Conservation (phyloP, 2,329 filamentous ascomycete genomes). For the Emmonsia crescens region DNA sequence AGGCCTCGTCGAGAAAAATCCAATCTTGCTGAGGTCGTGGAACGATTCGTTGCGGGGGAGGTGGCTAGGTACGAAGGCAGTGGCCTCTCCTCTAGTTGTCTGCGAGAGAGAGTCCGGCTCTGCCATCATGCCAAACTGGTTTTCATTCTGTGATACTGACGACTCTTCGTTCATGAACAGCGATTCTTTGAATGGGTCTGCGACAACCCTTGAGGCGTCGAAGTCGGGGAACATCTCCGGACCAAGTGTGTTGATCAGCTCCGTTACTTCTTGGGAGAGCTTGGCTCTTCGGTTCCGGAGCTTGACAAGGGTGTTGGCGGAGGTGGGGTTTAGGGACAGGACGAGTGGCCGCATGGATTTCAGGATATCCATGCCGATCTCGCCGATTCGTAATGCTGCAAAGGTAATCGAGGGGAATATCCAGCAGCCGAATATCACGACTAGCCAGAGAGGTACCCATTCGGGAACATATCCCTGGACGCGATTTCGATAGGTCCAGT, state of each 20-base stretch:
- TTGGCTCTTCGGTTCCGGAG: constrained; percentile 62
- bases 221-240: constrained; percentile 98
- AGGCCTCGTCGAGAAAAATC: constrained; percentile 81
- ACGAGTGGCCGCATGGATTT: constrained; percentile 86
- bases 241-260: constrained; percentile 87
- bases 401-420: constrained; percentile 85
- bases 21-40: constrained; percentile 74
- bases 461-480: constrained; percentile 71
- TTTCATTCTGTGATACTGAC: constrained; percentile 8
- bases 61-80: constrained; percentile 32
- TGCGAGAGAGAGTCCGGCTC: neutral
- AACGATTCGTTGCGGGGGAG: constrained; percentile 85
- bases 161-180: constrained; percentile 14
- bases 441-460: constrained; percentile 67
- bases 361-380: constrained; percentile 97
- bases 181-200: constrained; percentile 37
- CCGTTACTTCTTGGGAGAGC: constrained; percentile 72
- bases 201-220: constrained; percentile 60
- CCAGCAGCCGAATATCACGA: constrained; percentile 63
- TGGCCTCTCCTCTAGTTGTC: neutral
- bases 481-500: constrained; percentile 70
- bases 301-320: constrained; percentile 70
- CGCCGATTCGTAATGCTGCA: constrained; percentile 84
- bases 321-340: constrained; percentile 72
- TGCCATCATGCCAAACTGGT: constrained; percentile 6